Base-by-base conservation (phyloP, 2,329 filamentous ascomycete genomes). In the Aspergillus glaucus region DNA sequence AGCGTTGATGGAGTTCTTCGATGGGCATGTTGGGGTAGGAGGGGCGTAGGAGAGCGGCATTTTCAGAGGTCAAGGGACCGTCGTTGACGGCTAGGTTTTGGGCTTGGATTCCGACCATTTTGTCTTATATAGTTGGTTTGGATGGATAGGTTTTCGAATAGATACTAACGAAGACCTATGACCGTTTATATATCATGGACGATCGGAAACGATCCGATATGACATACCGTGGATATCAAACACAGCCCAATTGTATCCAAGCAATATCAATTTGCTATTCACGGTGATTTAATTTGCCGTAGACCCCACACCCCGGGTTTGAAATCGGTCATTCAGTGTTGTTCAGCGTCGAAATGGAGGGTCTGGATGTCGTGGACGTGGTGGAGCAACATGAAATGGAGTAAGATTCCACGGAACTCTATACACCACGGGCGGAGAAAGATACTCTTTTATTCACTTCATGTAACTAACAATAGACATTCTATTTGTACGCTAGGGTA, bases 1-100 rank as follows among this genome's bases (percentile, higher is more conserved):
- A 78, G 26, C 74, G 71, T 4, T 60, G 56, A n/a, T 70, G 70
- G 1, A 80, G 66, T 39, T 78, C 74, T 34, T 75, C 68, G 7
- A 79, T 50, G 0, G 78, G 74, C 9, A 73, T 64, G 26, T 64
- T 59, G 1, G 72, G 70, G 6, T 67, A 63, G 0, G 77, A 78
- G 14, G 68, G 64, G 7, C 59, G 68, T 21, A 80, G 61, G 17
- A 64, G 60, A 0, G 64, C 65, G 2, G 75, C 68, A 50, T 77
- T 73, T 6, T 66, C 62, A 4, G 73, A 66, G n/a, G 62, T 63
- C 8, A 80, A 67, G 5, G 70, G 69, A 0, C 74, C 74, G 50
- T 77, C 75, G 48, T 69, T 75, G 42, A 76, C 74, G 45, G 62
- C 70, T 8, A 75, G 61, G 36, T 53, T 50, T 7, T 56, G 45